Conservation (phyloP, 345 rosid genomes). For the Ceriops zippeliana region DNA sequence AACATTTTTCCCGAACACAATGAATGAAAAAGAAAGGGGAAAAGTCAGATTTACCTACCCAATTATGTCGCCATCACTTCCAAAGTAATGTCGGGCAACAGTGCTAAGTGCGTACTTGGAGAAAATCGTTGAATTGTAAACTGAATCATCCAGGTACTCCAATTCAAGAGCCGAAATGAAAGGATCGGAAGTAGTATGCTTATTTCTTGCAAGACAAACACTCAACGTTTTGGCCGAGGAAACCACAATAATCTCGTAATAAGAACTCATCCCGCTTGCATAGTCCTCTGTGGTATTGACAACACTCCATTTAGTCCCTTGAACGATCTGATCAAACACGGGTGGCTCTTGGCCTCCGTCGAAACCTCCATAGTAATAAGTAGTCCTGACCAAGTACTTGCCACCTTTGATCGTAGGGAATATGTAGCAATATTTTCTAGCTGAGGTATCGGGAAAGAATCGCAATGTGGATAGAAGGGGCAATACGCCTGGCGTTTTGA, state of each 20-base stretch:
- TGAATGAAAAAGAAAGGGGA: not conserved
- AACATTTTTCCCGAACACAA: not conserved
- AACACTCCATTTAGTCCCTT: conserved; percentile 72
- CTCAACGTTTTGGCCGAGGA: conserved; percentile 45
- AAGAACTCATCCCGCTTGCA: conserved; percentile 57
- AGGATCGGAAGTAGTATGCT: conserved; percentile 52
- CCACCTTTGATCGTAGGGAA: conserved; percentile 52
- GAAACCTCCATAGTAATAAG: conserved; percentile 71
- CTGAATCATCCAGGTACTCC: conserved; percentile 48
- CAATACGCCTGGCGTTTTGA: conserved; percentile 39
- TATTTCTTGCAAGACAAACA: conserved; percentile 74
- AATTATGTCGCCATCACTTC: conserved; percentile 36
- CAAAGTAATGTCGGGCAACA: conserved; percentile 59
- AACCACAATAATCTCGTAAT: conserved; percentile 61
- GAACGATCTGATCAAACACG: conserved; percentile 77
- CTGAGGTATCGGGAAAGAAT: conserved; percentile 55
- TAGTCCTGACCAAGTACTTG: conserved; percentile 66
- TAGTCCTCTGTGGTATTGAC: conserved; percentile 79
- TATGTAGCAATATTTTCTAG: conserved; percentile 61
- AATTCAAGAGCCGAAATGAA: conserved; percentile 77
- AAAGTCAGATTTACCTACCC: conserved; percentile 39
- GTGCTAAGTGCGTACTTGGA: conserved; percentile 47
- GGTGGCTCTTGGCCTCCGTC: conserved; percentile 76
- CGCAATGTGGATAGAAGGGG: conserved; percentile 64
- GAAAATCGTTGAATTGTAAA: conserved; percentile 65